Base-by-base conservation (phyloP, 2,329 filamentous ascomycete genomes). In the Paraconiothyrium brasiliense region DNA sequence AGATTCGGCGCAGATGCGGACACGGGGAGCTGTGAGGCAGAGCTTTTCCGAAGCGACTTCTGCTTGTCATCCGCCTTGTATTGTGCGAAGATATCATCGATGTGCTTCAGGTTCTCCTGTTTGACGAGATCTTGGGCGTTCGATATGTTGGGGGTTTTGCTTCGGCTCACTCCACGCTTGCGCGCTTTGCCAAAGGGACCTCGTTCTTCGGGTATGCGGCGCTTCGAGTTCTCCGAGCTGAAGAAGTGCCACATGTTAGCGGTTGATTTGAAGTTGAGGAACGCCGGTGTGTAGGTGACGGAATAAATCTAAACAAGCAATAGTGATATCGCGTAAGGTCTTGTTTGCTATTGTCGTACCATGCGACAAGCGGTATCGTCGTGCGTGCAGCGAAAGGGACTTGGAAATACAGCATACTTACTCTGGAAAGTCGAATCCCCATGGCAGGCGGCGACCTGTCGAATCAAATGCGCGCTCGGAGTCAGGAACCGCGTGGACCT, bases 401-500 rank as follows among this genome's bases (percentile, higher is more conserved):
- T 13, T 16, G 55, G 39, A 37, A 41, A 56, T 47, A 44, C 20
- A 44, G 37, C 34, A 54, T 11, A 81, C 85, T 80, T 76, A 88
- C 86, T 88, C 85, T 75, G 85, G 85, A 71, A 84, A 87, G 65
- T 88, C 84, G 74, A 87, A 87, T 16, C 82, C 87, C 87, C 86
- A 90, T n/a, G 88, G 87, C 54, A 90, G 73, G 57, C 82, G 80
- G 68, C 86, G 84, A 54, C 87, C 87, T 52, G 84, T 84, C 57
- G 84, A 83, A 71, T 89, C 86, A 70, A 83, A 81, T 35, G 86
- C 86, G 70, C 87, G 85, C 76, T 90, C 88, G 67, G 86, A 83
- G 57, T 86, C 85, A 37, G 87, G 87, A 11, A 90, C 87, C 35
- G 86, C 86, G 76, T 90, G 87, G 55, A 90, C 87, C 76, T 90